Conservation (phyloP, 2,329 filamentous ascomycete species). For the Thielaviopsis populi region DNA sequence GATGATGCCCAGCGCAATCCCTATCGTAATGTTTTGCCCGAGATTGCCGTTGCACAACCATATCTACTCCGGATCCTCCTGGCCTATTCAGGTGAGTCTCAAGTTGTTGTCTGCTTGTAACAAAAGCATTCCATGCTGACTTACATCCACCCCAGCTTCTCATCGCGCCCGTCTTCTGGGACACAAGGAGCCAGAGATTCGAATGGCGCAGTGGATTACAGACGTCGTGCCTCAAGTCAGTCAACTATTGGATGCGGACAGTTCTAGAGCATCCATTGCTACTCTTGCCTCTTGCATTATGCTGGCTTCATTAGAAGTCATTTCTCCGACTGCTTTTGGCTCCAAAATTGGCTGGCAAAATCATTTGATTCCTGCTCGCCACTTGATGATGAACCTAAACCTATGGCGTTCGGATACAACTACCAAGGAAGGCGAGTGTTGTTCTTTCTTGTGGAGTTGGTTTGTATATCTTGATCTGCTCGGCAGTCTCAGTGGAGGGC, state of each 20-base stretch:
- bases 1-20: constrained; percentile 39
- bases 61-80: constrained; percentile 64
- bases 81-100: constrained; percentile 48
- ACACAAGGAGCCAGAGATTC: constrained; percentile 57
- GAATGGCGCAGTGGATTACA: constrained; percentile 68
- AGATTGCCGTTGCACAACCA: constrained; percentile 52
- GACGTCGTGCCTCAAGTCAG: constrained; percentile 49
- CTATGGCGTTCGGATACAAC: constrained; percentile 15
- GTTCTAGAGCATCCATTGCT: constrained; percentile 20
- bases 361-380: constrained; percentile 60
- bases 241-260: not conserved
- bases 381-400: constrained; percentile 47
- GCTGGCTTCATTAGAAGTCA: constrained; percentile 69
- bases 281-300: constrained; percentile 72
- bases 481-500: constrained; percentile 52
- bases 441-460: constrained; percentile 64
- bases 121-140: not conserved
- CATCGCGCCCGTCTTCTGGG: constrained; percentile 61
- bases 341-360: constrained; percentile 69
- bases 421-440: constrained; percentile 32
- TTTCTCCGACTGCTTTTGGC: constrained; percentile 67
- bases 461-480: constrained; percentile 72
- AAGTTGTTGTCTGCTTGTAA: not conserved
- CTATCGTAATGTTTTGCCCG: constrained; percentile 34
- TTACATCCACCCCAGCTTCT: constrained; percentile 36